These are phyloP conservation scores for Aspergillus steynii DNA, from an alignment of 495 filamentous ascomycete species.

Conservation along the genomic window DNA sequence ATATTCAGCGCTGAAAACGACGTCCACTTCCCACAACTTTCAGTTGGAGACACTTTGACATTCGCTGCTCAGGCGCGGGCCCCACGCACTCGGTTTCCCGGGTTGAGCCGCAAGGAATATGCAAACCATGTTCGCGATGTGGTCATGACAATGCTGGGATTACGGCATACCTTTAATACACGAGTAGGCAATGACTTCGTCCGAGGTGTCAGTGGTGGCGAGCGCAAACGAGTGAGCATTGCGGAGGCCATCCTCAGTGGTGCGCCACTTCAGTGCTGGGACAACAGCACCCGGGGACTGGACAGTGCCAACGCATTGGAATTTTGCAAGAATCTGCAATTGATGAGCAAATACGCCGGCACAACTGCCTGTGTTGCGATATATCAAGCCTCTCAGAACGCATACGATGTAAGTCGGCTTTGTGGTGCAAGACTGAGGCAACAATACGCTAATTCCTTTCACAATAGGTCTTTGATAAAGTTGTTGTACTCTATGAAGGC, in stretches of 20 bases:
- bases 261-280: conserved; percentile 70
- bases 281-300: conserved; percentile 78
- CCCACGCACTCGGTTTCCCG: conserved; percentile 38
- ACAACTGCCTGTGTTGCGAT: conserved; percentile 70
- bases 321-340: conserved; percentile 61
- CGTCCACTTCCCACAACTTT: conserved; percentile 59
- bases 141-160: conserved; percentile 39
- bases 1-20: conserved; percentile 61
- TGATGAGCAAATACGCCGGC: conserved; percentile 67
- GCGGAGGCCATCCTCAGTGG: conserved; percentile 59
- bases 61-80: conserved; percentile 54
- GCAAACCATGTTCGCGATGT: conserved; percentile 47
- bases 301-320: conserved; percentile 79
- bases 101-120: conserved; percentile 38
- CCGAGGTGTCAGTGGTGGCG: conserved; percentile 73
- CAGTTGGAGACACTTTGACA: conserved; percentile 59
- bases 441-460: neutral
- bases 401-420: conserved; percentile 55
- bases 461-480: conserved; percentile 52
- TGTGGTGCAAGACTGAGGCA: conserved; percentile 28
- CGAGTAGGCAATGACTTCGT: conserved; percentile 68
- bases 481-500: conserved; percentile 58
- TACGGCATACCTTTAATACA: conserved; percentile 47
- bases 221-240: conserved; percentile 67
- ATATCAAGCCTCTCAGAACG: conserved; percentile 80